Percentiles rank a stretch among this genome's conserved stretches.
Evolutionary conservation across 495 filamentous ascomycete genomes (phyloP).

Genomic region (Penicillium arizonense): DNA sequence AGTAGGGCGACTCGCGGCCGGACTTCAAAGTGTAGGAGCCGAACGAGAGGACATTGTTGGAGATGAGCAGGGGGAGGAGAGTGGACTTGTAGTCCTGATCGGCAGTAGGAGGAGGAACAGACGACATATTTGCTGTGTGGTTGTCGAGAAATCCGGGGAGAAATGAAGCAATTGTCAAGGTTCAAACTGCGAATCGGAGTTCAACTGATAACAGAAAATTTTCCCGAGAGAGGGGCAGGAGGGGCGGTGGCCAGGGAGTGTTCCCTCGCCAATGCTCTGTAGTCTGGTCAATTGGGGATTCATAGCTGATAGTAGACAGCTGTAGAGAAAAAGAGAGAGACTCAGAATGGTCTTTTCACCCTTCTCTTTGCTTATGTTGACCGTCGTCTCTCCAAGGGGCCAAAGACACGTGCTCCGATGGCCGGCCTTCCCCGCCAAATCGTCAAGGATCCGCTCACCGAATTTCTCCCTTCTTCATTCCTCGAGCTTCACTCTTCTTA

Average conservation of each 20-base stretch:
- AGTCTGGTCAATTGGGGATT: too few species aligned
- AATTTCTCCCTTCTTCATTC: conserved; percentile 11
- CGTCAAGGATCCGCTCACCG: conserved; percentile 10
- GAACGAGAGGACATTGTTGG: conserved; percentile 77
- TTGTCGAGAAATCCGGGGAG: not conserved
- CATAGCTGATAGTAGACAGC: not conserved
- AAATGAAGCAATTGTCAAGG: conserved; percentile 5
- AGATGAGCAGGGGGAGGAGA: conserved; percentile 71
- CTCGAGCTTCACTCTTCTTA: conserved; percentile 9
- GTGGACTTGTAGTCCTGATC: conserved; percentile 56
- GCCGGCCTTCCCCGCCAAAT: conserved; percentile 26
- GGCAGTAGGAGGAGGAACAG: conserved; percentile 27
- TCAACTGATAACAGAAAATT: conserved; percentile 17
- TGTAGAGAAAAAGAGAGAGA: not conserved
- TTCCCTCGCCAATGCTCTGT: too few species aligned
- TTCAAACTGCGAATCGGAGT: conserved; percentile 7
- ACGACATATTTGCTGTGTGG: conserved; percentile 11
- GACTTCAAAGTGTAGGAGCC: conserved; percentile 90
- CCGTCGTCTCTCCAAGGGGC: not conserved
- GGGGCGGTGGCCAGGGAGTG: conserved; percentile 1
- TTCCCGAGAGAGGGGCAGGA: conserved; percentile 21
- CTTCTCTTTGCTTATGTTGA: not conserved
- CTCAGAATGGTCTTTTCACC: not conserved
- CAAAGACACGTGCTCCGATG: conserved; percentile 32
- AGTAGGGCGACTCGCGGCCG: conserved; percentile 91